Base-by-base conservation (phyloP, 192 early-diverging fungal species). In the Coemansia guatemalensis region DNA sequence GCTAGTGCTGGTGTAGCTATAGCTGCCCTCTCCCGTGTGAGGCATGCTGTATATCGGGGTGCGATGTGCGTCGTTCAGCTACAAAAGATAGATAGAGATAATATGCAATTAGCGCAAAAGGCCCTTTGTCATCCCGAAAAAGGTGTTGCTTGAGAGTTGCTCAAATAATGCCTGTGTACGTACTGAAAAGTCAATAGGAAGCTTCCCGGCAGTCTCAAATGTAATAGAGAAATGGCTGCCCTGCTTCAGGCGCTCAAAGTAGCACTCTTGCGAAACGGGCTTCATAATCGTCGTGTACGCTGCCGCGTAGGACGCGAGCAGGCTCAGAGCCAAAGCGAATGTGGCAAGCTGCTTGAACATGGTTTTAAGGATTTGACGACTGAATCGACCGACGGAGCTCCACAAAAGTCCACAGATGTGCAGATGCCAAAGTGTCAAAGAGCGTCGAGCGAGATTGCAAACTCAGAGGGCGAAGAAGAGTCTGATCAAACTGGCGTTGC, bases 261-360 rank as follows among this genome's bases (percentile, higher is more conserved):
- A 79, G 62, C 77, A 79, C 51, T 79, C 77, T 48, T 79, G 77
- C 53, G 77, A 61, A 32, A 67, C 56, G 21, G 63, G 61, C 44
- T 44, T 52, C 78, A 81, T 70, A 60, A 81, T 75, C n/a, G 73
- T 81, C 53, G 73, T 81, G 67, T 75, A 75, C 14, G 75, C 75
- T 7, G 69, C 65, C 39, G 75, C 66, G 47, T 65, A 58, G 53
- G 70, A 69, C 11, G 59, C 66, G 11, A 74, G 65, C 64, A 69
- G 35, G 65, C 60, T 62, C 56, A 74, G 61, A 21, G 53, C 61
- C 20, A 67, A 25, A 25, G 58, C 68, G 48, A 68, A 22, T 5
- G 60, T 55, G 47, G 65, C 67, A 54, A 70, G 52, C 8, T 48
- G 64, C 60, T 70, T 73, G 35, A 67, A 55, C 76, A 78, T 78